phyloP scores from a whole-genome alignment of 2,329 filamentous ascomycete genomes.

The Trichoderma simmonsii region DNA sequence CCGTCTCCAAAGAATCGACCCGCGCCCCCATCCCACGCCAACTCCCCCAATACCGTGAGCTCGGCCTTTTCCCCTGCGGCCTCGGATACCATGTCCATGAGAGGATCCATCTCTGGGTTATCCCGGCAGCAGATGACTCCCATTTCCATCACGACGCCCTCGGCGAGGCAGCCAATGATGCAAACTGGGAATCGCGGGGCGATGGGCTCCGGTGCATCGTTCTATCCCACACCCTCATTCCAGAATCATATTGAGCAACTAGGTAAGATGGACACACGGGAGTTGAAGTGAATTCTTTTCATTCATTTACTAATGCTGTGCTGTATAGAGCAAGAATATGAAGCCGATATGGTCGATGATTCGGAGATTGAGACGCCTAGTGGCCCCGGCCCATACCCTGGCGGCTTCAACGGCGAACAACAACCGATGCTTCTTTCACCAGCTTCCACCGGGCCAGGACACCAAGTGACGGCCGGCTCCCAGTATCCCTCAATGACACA shows the following conservation, averaged over 20 bases:
- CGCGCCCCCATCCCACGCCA: constrained; percentile 74
- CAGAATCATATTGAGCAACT: constrained; percentile 94
- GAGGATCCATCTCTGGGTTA: constrained; percentile 35
- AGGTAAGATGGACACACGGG: constrained; percentile 60
- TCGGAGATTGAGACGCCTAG: constrained; percentile 65
- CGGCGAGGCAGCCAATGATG: constrained; percentile 34
- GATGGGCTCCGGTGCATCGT: constrained; percentile 46
- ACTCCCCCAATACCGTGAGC: constrained; percentile 52
- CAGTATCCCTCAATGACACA: constrained; percentile 63
- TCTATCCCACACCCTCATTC: constrained; percentile 78
- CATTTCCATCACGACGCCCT: constrained; percentile 27
- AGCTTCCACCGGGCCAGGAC: constrained; percentile 39
- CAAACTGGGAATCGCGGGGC: constrained; percentile 36
- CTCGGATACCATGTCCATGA: constrained; percentile 45
- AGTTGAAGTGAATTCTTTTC: background rate
- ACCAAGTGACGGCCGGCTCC: constrained; percentile 31
- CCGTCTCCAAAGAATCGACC: constrained; percentile 70
- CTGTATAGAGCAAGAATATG: constrained; percentile 93
- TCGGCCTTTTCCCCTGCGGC: constrained; percentile 43
- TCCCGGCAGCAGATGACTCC: constrained; percentile 33
- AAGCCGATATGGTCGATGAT: constrained; percentile 86
- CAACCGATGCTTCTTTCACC: constrained; percentile 44
- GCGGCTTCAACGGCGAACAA: constrained; percentile 49
- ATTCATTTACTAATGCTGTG: background rate
- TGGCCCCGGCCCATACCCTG: constrained; percentile 64